A percentile compares a stretch with the other conserved stretches of the same genome.
Evolutionary conservation across 1,284 basidiomycete genomes (phyloP).

Genomic region (Pulchroboletus neoregius): DNA sequence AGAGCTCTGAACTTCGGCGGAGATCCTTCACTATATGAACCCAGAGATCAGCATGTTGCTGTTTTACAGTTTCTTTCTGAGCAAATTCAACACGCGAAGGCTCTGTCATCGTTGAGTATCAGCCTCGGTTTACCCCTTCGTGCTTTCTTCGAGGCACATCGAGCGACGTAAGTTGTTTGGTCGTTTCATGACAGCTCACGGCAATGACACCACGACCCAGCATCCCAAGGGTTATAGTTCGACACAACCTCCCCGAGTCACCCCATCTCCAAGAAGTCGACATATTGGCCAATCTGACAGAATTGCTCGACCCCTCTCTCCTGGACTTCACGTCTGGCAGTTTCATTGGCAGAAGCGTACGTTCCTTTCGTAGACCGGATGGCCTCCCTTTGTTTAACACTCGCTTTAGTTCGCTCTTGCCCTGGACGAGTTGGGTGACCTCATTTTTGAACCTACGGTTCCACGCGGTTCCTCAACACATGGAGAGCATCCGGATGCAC

Average conservation of each 20-base stretch:
- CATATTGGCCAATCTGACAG: slow-evolving; percentile 20
- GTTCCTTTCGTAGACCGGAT: not conserved
- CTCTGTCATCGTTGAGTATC: slow-evolving; percentile 23
- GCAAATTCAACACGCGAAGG: slow-evolving; percentile 30
- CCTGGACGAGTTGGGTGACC: slow-evolving; percentile 29
- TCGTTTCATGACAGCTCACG: not conserved
- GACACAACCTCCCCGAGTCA: not conserved
- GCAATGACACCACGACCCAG: slow-evolving; percentile 9
- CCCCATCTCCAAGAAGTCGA: slow-evolving; percentile 4
- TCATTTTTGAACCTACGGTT: slow-evolving; percentile 8
- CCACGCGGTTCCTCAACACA: not conserved
- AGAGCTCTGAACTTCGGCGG: slow-evolving; percentile 3
- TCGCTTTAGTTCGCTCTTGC: slow-evolving; percentile 26
- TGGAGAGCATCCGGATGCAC: slow-evolving; percentile 11
- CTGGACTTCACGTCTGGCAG: slow-evolving; percentile 24
- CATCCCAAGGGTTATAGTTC: slow-evolving; percentile 4
- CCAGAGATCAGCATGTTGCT: slow-evolving; percentile 17
- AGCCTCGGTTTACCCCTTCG: slow-evolving; percentile 24
- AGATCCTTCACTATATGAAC: slow-evolving; percentile 6
- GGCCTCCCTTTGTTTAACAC: slow-evolving; percentile 6
- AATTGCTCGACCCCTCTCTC: slow-evolving; percentile 15
- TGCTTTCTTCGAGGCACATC: slow-evolving; percentile 23
- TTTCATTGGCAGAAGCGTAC: slow-evolving; percentile 31
- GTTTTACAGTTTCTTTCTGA: slow-evolving; percentile 28
- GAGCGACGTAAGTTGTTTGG: slow-evolving; percentile 17